Percentiles rank a stretch among this genome's conserved stretches.
Conservation (phyloP, 2,329 filamentous ascomycete genomes). For the Trichoderma oligosporum region DNA sequence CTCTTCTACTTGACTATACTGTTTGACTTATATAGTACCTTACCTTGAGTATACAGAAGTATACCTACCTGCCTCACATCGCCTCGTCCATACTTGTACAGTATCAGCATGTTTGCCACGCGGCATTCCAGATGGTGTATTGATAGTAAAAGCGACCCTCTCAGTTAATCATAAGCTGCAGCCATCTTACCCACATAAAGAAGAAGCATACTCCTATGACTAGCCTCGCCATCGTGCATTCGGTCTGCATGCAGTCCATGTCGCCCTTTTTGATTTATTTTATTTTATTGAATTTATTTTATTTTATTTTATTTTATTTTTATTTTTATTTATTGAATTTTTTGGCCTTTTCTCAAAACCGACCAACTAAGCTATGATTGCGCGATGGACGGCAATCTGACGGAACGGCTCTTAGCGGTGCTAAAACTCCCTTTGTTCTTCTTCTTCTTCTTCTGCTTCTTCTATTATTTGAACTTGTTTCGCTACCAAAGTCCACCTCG, state of each 20-base stretch:
- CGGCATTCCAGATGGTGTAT: neutral
- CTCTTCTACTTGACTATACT: too few relatives aligned
- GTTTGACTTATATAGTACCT: too few relatives aligned
- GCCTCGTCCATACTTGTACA: too few relatives aligned
- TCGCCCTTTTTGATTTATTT: neutral
- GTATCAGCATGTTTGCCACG: neutral
- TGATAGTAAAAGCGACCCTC: neutral
- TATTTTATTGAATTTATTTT: neutral
- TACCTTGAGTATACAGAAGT: too few relatives aligned
- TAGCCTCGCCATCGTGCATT: conserved; percentile 2
- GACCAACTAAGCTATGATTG: neutral
- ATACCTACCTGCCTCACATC: too few relatives aligned
- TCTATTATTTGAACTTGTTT: neutral
- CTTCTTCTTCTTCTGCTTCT: neutral
- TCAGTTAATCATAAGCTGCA: neutral
- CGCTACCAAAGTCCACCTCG: neutral
- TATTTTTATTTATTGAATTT: too few relatives aligned
- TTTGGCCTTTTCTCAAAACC: neutral
- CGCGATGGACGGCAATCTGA: neutral
- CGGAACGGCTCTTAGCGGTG: neutral
- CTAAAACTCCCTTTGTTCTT: neutral
- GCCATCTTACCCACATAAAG: neutral
- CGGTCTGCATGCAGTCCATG: conserved; percentile 12
- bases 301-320: too few relatives aligned
- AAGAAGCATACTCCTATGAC: neutral